A percentile compares a stretch with the other conserved stretches of the same genome.
These are phyloP conservation scores for Scleroderma bovista DNA, from an alignment of 768 basidiomycete species.

Conservation along the genomic window DNA sequence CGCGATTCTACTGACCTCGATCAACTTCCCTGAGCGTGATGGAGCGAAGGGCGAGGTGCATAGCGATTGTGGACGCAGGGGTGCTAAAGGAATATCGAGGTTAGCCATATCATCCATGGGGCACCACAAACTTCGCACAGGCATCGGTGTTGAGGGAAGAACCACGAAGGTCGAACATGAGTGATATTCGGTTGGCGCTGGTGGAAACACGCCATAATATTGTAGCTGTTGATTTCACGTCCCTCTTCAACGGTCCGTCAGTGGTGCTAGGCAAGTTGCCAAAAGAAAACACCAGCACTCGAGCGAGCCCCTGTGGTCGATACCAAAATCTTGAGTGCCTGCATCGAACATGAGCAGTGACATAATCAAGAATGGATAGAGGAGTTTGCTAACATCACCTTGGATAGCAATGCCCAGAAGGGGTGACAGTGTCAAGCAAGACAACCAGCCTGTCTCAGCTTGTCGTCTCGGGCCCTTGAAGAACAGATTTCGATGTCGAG, in stretches of 20 bases:
- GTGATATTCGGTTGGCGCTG: slow-evolving; percentile 30
- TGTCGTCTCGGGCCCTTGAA: background rate
- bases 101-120: too few species aligned
- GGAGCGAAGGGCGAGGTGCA: slow-evolving; percentile 44
- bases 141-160: slow-evolving; percentile 45
- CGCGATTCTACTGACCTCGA: slow-evolving; percentile 17
- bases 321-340: too few species aligned
- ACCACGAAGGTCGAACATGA: slow-evolving; percentile 34
- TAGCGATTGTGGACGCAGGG: slow-evolving; percentile 41
- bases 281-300: too few species aligned
- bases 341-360: too few species aligned
- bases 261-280: slow-evolving; percentile 27
- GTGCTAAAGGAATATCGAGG: slow-evolving; percentile 24
- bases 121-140: slow-evolving; percentile 5
- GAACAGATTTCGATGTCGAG: background rate
- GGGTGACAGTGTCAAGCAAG: background rate
- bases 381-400: too few species aligned
- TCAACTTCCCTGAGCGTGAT: slow-evolving; percentile 41
- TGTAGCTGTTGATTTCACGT: slow-evolving; percentile 22
- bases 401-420: background rate
- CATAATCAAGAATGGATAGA: too few species aligned
- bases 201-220: slow-evolving; percentile 26
- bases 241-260: slow-evolving; percentile 24
- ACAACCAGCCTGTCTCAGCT: background rate
- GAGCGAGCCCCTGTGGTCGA: too few species aligned